Evolutionary conservation across 2,329 filamentous ascomycete genomes (phyloP), one percentile per base, ranked within the genome.

Genomic region (Microsporum ferrugineum): DNA sequence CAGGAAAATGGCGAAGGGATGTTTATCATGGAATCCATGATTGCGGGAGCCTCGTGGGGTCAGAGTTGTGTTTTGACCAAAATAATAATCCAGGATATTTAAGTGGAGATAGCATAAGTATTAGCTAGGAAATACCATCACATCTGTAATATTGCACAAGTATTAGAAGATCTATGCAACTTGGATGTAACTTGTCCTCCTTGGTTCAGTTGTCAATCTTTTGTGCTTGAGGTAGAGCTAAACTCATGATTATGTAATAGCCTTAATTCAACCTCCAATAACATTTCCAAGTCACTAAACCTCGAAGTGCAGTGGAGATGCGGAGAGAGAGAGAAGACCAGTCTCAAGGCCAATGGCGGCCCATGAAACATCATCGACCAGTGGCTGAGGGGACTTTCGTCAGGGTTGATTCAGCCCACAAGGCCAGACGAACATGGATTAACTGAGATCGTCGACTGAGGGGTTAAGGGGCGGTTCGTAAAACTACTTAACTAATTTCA

Each of bases 21-120:
- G 27, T 36, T 47, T 2, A 68, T 67, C 7, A 71, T 34, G 64
- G 4, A 71, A n/a, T n/a, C 63, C 67, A 61, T 62, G 61, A 29
- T 57, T 27, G 61, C 23, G 23, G 23, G 14, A 27, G 23, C 23
- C 43, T 43, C n/a, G 5, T 27, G 43, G 43, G 8, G 23, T 17
- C 41, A 8, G 10, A 4, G 43, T 8, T 23, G 43, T 29, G 6
- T 47, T 5, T 47, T 8, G 10, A 17, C 39, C n/a, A 6, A 43
- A 43, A 6, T 43, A n/a, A 43, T 43, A 43, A n/a, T n/a, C 17
- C 39, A 43, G 39, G 17, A 43, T n/a, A 6, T n/a, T n/a, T 43
- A 23, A 43, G n/a, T 14, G n/a, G 39, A 43, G 6, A 43, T 14
- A 6, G 17, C 14, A 43, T 43, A 3, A 43, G 39, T 43, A 43